A percentile compares a stretch with the other conserved stretches of the same genome.
Conservation (phyloP, 1,139 yeast species). For the Debaryomyces sp. region DNA sequence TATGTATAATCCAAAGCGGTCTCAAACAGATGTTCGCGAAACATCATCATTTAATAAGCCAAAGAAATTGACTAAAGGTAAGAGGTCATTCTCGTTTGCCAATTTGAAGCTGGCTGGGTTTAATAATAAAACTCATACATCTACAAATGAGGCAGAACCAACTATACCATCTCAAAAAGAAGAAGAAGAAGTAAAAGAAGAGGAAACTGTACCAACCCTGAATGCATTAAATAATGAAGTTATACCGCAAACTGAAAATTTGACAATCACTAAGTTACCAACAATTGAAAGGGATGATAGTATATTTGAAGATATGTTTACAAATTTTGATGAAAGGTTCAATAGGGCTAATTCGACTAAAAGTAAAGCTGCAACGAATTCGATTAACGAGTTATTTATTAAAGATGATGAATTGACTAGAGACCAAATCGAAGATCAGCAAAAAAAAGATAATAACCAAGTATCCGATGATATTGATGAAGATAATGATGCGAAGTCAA, state of each 20-base stretch:
- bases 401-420: constrained; percentile 48
- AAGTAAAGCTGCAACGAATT: constrained; percentile 18
- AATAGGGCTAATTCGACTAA: constrained; percentile 19
- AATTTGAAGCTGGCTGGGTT: constrained; percentile 14
- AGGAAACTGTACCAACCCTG: not conserved
- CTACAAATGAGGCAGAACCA: not conserved
- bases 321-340: constrained; percentile 29
- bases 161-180: not conserved
- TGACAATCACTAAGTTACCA: constrained; percentile 29
- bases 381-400: constrained; percentile 37
- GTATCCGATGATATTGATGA: constrained; percentile 15
- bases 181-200: not conserved
- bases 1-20: not conserved
- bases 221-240: not conserved
- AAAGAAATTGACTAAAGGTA: constrained; percentile 1
- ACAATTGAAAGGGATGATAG: constrained; percentile 34
- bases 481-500: not conserved
- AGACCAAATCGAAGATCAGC: constrained; percentile 47
- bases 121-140: not conserved
- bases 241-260: constrained; percentile 7
- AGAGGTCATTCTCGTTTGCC: constrained; percentile 18
- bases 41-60: not conserved
- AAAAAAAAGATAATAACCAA: constrained; percentile 30
- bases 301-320: constrained; percentile 38
- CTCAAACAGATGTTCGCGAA: not conserved